Evolutionary conservation across 2,329 filamentous ascomycete genomes (phyloP), one percentile per base, ranked within the genome.

Genomic region (Colletotrichum sp.): DNA sequence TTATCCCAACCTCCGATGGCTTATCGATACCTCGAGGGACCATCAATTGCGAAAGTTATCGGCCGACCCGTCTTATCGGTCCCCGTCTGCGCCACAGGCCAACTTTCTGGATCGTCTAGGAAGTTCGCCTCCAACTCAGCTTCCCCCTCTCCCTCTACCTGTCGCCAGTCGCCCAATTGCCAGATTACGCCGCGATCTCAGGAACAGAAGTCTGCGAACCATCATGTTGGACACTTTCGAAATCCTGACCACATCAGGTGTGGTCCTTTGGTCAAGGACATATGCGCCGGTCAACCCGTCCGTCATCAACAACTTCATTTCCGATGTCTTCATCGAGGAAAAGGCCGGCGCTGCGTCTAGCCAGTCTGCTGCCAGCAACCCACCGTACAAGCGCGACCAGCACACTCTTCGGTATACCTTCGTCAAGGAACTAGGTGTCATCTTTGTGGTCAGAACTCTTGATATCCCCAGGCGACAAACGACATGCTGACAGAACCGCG

Each of bases 221-320:
- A 99, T 80, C 74, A 99, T 99, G 96, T 88, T 99, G 86, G 97
- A 99, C 88, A 94, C 95, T 18, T 99, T 99, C 85, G 96, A 99
- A 86, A 97, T 99, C 79, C 87, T 99, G 77, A 98, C 96, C 77
- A 98, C 96, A 49, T 98, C 96, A 5, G 97, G 97, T 72, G 96
- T 99, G 78, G 97, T 99, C 74, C 92, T 99, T 71, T 99, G 97
- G 97, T 98, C 96, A 77, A 94, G 95, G 83, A 94, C 93, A 30
- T 98, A 96, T 84, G 92, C 94, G 71, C 90, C 94, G 3, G 92
- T 98, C 82, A 96, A 93, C 83, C 91, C 95, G 59, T 93, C 94
- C 80, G 90, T 98, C 79, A 93, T 99, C 88, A 98, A 99, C 89
- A 94, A 92, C 88, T 94, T 99, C 85, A 98, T 99, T 86, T 93